Base-by-base conservation (phyloP, 1,284 basidiomycete genomes). In the Mycena sp. region DNA sequence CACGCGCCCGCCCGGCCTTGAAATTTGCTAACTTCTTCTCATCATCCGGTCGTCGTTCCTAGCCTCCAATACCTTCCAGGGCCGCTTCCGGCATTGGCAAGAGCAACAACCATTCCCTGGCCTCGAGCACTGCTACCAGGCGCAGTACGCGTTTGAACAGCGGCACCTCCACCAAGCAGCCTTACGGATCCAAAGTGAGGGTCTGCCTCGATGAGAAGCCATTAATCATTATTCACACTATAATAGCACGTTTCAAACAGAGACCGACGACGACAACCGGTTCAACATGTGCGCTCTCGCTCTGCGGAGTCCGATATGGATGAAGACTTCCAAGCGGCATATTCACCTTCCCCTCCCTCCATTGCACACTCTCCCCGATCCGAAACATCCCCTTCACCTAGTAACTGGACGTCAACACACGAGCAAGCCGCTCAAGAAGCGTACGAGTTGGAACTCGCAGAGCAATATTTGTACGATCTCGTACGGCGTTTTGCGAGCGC, bases 401-500 rank as follows among this genome's bases (percentile, higher is more conserved):
- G 80, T 63, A 81, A 78, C 64, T 87, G 84, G 87, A 87, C 85
- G 16, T 76, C 80, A 60, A 83, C 80, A 32, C 85, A 89, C 49
- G 87, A 92, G 69, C 85, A 85, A 69, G 85, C 87, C 23, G 85
- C 87, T 17, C 90, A 91, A 70, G 88, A 92, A 60, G 83, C 85
- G 29, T 90, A 89, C 67, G 89, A 91, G 67, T 80, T 79, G 30
- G 87, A 90, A 44, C 77, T 88, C 56, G 94, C 94, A 23, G 94
- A 96, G 63, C 84, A 91, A 70, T 91, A 92, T 78, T 82, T 97
- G 60, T 91, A 95, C 71, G 87, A 91, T 69, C 81, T 97, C 28
- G 86, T 94, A 77, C 85, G 93, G 61, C 85, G 83, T 58, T 96
- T 95, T 74, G 96, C 91, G 3, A 84, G 83, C 57, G 94, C 95